phyloP scores from a whole-genome alignment of 2,329 filamentous ascomycete species.

The Trichoderma sp. region DNA sequence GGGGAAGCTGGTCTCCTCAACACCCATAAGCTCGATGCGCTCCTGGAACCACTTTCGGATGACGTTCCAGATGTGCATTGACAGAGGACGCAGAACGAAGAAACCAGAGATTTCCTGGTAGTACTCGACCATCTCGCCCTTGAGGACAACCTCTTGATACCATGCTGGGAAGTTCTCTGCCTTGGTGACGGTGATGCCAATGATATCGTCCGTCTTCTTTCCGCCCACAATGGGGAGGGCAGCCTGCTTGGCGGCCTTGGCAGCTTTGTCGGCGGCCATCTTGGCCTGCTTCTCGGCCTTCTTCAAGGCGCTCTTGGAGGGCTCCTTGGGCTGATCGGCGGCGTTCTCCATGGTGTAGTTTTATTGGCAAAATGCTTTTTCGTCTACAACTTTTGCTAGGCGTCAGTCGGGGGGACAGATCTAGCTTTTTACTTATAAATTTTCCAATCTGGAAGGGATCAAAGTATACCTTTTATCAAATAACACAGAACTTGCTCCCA shows the following conservation, averaged over 20 bases:
- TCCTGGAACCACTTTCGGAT: conserved; percentile 69
- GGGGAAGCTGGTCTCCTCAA: conserved; percentile 95
- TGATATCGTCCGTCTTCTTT: conserved; percentile 68
- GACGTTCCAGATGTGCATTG: conserved; percentile 67
- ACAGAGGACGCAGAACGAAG: conserved; percentile 80
- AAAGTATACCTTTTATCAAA: not conserved
- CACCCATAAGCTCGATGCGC: conserved; percentile 85
- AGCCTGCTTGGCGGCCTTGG: conserved; percentile 60
- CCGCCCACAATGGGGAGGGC: conserved; percentile 55
- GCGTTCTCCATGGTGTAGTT: conserved; percentile 36
- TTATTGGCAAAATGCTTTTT: not conserved
- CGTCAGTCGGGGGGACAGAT: not conserved
- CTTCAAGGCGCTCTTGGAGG: conserved; percentile 65
- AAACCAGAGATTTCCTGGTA: conserved; percentile 93
- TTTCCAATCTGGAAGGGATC: not conserved
- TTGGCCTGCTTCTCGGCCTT: conserved; percentile 67
- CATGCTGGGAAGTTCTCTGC: conserved; percentile 85
- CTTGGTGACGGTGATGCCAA: conserved; percentile 86
- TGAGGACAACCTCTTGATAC: conserved; percentile 97
- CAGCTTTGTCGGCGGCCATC: conserved; percentile 62
- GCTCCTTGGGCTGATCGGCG: conserved; percentile 53
- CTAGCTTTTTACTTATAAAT: not conserved
- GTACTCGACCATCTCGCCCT: conserved; percentile 97
- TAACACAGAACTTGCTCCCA: not conserved
- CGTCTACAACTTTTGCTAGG: not conserved